phyloP scores from a whole-genome alignment of 805 yeast genomes.

The Cyberlindnera sargentensis region DNA sequence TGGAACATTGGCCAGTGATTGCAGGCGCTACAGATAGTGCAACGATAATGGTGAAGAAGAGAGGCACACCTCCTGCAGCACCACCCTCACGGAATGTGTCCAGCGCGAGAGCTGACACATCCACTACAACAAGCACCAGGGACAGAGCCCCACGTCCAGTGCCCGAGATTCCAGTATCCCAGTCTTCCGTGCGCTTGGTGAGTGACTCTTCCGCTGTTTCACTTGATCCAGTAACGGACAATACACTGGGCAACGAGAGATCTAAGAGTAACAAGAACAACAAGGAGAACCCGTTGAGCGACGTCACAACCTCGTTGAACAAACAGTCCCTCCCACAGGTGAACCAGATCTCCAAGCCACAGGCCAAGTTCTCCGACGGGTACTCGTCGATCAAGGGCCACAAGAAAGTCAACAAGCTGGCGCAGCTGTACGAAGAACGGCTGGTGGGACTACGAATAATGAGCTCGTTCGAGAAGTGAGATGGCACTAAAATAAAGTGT shows the following conservation, averaged over 20 bases:
- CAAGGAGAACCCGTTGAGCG: constrained; percentile 6
- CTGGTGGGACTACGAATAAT: constrained; percentile 31
- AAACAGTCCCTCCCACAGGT: constrained; percentile 7
- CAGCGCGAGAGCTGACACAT: not conserved
- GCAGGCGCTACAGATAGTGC: not conserved
- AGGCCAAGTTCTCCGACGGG: constrained; percentile 21
- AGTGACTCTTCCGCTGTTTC: too few species aligned
- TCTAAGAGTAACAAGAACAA: too few species aligned
- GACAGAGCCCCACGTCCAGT: constrained; percentile 13
- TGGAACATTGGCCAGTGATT: constrained; percentile 39
- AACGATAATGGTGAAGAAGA: not conserved
- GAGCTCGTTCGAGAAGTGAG: constrained; percentile 23
- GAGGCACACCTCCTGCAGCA: constrained; percentile 6
- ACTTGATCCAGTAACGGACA: too few species aligned
- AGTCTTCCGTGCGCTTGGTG: too few species aligned
- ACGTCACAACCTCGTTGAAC: constrained; percentile 20
- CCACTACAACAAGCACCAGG: not conserved
- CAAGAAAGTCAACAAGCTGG: constrained; percentile 54
- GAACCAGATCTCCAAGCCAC: constrained; percentile 4
- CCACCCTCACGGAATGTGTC: constrained; percentile 16
- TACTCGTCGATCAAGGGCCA: constrained; percentile 30
- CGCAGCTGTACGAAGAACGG: constrained; percentile 58
- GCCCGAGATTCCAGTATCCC: not conserved
- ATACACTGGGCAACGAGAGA: too few species aligned
- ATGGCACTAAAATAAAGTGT: too few species aligned